Base-by-base conservation (phyloP, 1,284 basidiomycete genomes). In the Ustilago crameri region DNA sequence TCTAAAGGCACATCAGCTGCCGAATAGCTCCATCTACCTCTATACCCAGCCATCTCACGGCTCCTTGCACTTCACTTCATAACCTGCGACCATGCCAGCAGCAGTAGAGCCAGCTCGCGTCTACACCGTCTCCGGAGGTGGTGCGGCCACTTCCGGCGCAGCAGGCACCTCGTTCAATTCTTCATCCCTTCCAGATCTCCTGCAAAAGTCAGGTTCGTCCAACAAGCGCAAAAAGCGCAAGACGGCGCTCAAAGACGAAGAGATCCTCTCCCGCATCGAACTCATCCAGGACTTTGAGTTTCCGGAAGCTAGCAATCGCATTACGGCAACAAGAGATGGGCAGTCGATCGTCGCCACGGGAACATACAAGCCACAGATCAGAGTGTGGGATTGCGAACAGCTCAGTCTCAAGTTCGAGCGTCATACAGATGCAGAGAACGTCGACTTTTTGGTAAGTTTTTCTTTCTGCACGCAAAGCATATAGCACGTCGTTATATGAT, bases 311-410 rank as follows among this genome's bases (percentile, higher is more conserved):
- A 93, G 92, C 81, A 95, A 93, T 84, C 90, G 90, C 79, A 88
- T 99, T 78, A 92, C 90, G 84, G 91, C 91, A 7, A 98, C 95
- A 2, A 86, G 90, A 37, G 95, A 98, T 84, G 95, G 96, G 3
- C 90, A 91, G 74, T 91, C 95, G 87, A 90, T 90, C 14, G 88
- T 98, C 59, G 95, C 93, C 0, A 98, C 95, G 9, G 96, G 96
- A 20, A 93, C 92, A 2, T 99, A 99, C 86, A 99, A 99, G 85
- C 96, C 96, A 1, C 93, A 96, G 83, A 94, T 98, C 83, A 88
- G 93, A 65, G 92, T 95, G 3, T 99, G 93, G 90, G 96, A 98
- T 83, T 86, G 98, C 47, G 91, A 93, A 82, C 91, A 97, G 83
- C 87, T 99, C 32, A 90, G 93, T 5, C 87, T 93, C 68, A 98